Conservation (phyloP, 2,329 filamentous ascomycete genomes). For the Pezicula carpinea region DNA sequence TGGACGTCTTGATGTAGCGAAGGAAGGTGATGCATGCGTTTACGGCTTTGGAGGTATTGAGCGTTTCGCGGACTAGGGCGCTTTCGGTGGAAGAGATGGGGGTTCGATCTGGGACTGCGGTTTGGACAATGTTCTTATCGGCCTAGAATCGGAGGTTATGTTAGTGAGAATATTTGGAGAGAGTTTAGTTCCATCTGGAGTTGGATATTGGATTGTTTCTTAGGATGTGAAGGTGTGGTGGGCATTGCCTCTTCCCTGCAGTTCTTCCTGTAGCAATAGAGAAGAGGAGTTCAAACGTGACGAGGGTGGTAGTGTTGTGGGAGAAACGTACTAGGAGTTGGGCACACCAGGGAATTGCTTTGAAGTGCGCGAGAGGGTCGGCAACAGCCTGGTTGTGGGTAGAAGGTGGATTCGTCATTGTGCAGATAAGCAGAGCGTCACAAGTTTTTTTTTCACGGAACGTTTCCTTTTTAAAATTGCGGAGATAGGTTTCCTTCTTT, state of each 20-base stretch:
- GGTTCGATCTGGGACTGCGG: slow-evolving; percentile 21
- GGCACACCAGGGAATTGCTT: slow-evolving; percentile 26
- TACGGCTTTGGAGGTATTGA: slow-evolving; percentile 23
- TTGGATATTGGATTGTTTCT: too few relatives aligned
- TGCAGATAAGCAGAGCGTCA: background rate
- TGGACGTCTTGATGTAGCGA: slow-evolving; percentile 4
- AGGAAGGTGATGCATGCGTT: slow-evolving; percentile 22
- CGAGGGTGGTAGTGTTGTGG: too few relatives aligned
- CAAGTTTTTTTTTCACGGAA: too few relatives aligned
- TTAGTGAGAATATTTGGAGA: too few relatives aligned
- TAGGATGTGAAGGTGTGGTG: too few relatives aligned
- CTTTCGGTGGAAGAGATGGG: slow-evolving; percentile 22
- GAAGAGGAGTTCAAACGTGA: too few relatives aligned
- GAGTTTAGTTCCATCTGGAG: too few relatives aligned
- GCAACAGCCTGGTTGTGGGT: slow-evolving; percentile 19
- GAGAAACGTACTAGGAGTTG: slow-evolving; percentile 12
- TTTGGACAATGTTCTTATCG: slow-evolving; percentile 15
- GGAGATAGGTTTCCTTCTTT: too few relatives aligned
- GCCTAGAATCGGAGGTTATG: background rate
- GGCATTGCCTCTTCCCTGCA: too few relatives aligned
- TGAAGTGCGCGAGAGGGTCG: slow-evolving; percentile 25
- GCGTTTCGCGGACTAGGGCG: slow-evolving; percentile 23
- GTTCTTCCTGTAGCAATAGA: too few relatives aligned
- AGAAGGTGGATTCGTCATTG: slow-evolving; percentile 2
- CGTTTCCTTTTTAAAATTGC: too few relatives aligned